Evolutionary conservation across 345 rosid genomes (phyloP), one percentile per base, ranked within the genome.

Genomic region (Gossypium stocksii): DNA sequence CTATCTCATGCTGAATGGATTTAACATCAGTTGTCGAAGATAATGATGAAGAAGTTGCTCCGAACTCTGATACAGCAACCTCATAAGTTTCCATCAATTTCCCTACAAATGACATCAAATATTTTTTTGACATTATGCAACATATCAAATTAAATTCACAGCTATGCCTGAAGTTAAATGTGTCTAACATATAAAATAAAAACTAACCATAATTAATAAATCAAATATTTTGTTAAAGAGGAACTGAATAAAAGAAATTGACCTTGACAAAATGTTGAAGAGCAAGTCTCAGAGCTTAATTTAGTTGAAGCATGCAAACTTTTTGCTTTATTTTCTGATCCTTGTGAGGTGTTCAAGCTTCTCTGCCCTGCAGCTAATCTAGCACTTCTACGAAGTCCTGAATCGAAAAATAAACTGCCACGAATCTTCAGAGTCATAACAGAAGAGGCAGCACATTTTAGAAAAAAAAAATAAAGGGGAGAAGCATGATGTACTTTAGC

Each of bases 351-450:
- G 74, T 75, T 83, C 45, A 79, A 19, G 76, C 87, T 87, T 78
- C 83, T 82, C 83, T 70, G 77, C 34, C 85, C 86, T 43, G 86
- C 87, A 79, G 93, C 91, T 79, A 92, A 88, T 80, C 94, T 89
- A 49, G 93, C 86, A 84, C 95, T 89, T 74, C 97, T 85, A 66
- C 95, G 88, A 59, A 84, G 87, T 65, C 93, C 87, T 78, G 89
- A 87, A 84, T 87, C 96, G 71, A 89, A 80, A 85, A 85, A 89
- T 76, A 89, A 80, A 81, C 93, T 87, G 80, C 91, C 92, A 77
- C 87, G 80, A 74, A 87, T 77, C 77, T 78, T 69, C 72, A 73
- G 49, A 71, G 74, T 72, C 65, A 78, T 46, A 52, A 45, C 64
- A 68, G 48, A 71, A 79, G 60, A 52, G 52, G 51, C 17, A 73